Conservation (phyloP, 257 asterid genomes). For the Ehretia macrophylla region DNA sequence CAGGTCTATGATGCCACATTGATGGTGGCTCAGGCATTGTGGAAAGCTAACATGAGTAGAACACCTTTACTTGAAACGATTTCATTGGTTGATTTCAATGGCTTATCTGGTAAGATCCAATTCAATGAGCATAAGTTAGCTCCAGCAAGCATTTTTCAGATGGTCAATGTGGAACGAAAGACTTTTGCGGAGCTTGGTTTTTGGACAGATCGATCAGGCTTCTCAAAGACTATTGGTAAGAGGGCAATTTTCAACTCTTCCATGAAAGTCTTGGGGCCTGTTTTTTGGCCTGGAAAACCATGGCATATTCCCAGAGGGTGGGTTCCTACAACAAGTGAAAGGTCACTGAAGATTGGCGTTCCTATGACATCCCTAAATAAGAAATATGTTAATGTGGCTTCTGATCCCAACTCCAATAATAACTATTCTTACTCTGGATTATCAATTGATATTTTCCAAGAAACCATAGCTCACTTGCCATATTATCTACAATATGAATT, state of each 20-base stretch:
- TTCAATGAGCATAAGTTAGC: slow-evolving; percentile 17
- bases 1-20: slow-evolving; percentile 29
- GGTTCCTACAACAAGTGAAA: slow-evolving; percentile 22
- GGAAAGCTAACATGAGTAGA: not conserved
- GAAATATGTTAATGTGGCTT: slow-evolving; percentile 24
- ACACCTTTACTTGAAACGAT: slow-evolving; percentile 7
- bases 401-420: slow-evolving; percentile 6
- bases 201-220: slow-evolving; percentile 27
- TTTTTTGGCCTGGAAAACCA: slow-evolving; percentile 38
- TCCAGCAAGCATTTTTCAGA: slow-evolving; percentile 16
- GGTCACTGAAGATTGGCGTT: slow-evolving; percentile 31
- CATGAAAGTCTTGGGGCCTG: slow-evolving; percentile 23
- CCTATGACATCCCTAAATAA: slow-evolving; percentile 17
- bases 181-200: slow-evolving; percentile 29
- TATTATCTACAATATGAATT: slow-evolving; percentile 11
- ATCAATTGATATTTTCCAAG: slow-evolving; percentile 29
- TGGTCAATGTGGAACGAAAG: slow-evolving; percentile 31
- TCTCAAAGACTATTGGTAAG: slow-evolving; percentile 12
- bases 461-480: slow-evolving; percentile 12
- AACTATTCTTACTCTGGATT: slow-evolving; percentile 20
- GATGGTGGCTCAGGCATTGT: slow-evolving; percentile 22
- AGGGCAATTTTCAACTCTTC: slow-evolving; percentile 6
- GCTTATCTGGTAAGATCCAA: slow-evolving; percentile 27
- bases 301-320: slow-evolving; percentile 31
- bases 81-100: slow-evolving; percentile 2